Evolutionary conservation across 768 basidiomycete genomes (phyloP).

Genomic region (Suillus clintonianus): DNA sequence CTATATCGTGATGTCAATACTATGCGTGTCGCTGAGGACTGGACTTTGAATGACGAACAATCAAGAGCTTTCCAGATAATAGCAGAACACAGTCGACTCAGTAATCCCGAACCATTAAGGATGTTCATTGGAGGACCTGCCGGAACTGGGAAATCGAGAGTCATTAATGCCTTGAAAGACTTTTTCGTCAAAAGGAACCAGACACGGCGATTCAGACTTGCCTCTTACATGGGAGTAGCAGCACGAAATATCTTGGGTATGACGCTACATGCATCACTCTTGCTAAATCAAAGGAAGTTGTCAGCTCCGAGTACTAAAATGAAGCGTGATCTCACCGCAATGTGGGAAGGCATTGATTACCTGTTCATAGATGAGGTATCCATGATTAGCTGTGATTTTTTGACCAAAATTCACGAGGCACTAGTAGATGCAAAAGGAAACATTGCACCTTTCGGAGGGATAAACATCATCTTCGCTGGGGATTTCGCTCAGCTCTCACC

Average conservation of each 20-base stretch:
- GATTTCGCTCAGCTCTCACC: conserved; percentile 47
- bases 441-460: conserved; percentile 34
- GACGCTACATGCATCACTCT: conserved; percentile 38
- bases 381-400: conserved; percentile 31
- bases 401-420: conserved; percentile 34
- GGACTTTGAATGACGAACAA: conserved; percentile 33
- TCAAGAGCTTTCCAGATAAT: conserved; percentile 32
- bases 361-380: conserved; percentile 47
- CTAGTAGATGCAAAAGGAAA: conserved; percentile 34
- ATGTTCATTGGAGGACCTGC: conserved; percentile 38
- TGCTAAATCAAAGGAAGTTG: conserved; percentile 16
- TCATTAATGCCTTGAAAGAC: conserved; percentile 24
- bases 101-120: conserved; percentile 21
- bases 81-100: conserved; percentile 19
- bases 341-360: conserved; percentile 34
- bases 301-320: not conserved
- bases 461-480: conserved; percentile 44
- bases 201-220: conserved; percentile 25
- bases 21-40: not conserved
- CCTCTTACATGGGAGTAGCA: conserved; percentile 33
- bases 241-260: conserved; percentile 34
- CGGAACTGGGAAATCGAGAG: conserved; percentile 34
- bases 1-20: not conserved
- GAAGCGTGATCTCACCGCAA: not conserved
- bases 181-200: conserved; percentile 25